Conservation (phyloP, 176 grass and related monocot genomes). For the Urochloa ruziziensis region DNA sequence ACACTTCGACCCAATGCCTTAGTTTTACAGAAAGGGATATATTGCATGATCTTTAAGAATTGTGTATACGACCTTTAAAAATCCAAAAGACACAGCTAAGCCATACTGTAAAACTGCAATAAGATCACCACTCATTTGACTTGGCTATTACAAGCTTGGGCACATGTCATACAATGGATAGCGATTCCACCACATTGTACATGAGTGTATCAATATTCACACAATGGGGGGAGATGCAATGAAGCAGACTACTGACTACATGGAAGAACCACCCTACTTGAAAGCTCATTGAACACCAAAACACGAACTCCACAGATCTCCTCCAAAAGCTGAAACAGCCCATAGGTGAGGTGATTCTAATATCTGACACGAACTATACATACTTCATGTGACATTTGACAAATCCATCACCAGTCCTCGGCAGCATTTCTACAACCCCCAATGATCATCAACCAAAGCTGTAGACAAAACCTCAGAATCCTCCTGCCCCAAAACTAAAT, state of each 20-base stretch:
- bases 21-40: not conserved
- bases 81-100: not conserved
- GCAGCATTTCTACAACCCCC: constrained; percentile 1
- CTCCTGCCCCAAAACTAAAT: not conserved
- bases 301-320: not conserved
- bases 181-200: not conserved
- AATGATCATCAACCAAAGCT: not conserved
- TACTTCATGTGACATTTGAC: not conserved
- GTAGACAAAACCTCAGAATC: not conserved
- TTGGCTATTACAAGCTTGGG: not conserved
- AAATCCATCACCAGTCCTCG: not conserved
- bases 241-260: not conserved
- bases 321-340: not conserved
- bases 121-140: not conserved
- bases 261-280: not conserved
- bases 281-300: not conserved
- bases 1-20: not conserved
- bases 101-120: not conserved
- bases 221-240: not conserved
- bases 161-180: not conserved
- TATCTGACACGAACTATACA: not conserved
- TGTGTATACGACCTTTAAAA: not conserved
- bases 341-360: not conserved
- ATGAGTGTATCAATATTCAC: not conserved
- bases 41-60: not conserved